Evolutionary conservation across 495 filamentous ascomycete species (phyloP), one percentile per base, ranked within the genome.

Genomic region (Thozetella sp.): DNA sequence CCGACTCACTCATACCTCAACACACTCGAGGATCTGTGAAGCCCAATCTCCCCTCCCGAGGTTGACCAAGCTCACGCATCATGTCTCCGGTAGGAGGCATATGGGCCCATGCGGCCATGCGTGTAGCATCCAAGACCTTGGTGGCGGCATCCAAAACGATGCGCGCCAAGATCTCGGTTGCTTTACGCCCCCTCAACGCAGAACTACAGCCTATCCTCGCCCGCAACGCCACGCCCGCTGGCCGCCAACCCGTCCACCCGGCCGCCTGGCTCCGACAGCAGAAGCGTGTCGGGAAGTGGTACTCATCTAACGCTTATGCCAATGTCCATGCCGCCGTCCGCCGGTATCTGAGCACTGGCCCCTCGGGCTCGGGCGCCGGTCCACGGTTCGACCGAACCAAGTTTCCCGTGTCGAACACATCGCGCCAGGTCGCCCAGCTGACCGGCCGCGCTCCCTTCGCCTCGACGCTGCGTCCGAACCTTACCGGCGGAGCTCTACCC

Each of bases 401-500:
- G n/a, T 86, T 88, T 64, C 85, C 86, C 43, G 81, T 79, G 50
- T 92, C 91, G 22, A 78, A 79, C 50, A 85, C 88, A 52, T 86
- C 84, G n/a, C 79, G 81, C 2, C 85, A 86, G 51, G 79, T 97
- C 53, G 76, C 77, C n/a, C 80, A 84, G 25, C 75, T 89, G 45
- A 86, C 91, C 13, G 81, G 84, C n/a, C 86, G 86, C 6, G 86
- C 93, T 3, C 94, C 95, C 0, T 99, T 98, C 69, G 92, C 93
- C 1, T 93, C 88, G 1, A 90, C 94, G 23, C 87, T 98, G 4
- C 90, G 95, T 9, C 95, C 95, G 2, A 97, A 96, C 64, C 78
- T 99, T 48, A 96, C 93, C 0, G 95, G 94, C 23, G 95, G 95
- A 37, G 88, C 91, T 4, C 76, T 99, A 30, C 85, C 89, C 34